phyloP scores from a whole-genome alignment of 352 stramenopile species.

The Pythium pectinolyticum region DNA sequence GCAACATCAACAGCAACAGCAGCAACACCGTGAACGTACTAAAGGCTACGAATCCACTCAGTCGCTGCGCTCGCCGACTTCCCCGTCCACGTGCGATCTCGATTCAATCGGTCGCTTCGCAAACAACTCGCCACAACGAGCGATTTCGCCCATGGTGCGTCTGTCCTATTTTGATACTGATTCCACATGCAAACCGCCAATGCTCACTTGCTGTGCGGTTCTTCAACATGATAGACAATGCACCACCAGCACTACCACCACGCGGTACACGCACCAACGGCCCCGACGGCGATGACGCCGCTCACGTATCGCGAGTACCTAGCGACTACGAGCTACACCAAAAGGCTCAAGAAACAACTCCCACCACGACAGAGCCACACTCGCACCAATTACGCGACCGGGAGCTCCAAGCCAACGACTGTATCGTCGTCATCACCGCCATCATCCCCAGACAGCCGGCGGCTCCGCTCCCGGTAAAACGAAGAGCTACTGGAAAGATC shows the following conservation, averaged over 20 bases:
- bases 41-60: conserved; percentile 1
- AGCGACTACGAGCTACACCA: conserved; percentile 54
- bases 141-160: neutral
- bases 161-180: too few species aligned
- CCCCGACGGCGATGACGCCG: conserved; percentile 24
- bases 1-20: neutral
- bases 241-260: conserved; percentile 9
- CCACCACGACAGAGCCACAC: neutral
- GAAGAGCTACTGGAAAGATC: neutral
- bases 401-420: neutral
- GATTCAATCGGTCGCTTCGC: conserved; percentile 9
- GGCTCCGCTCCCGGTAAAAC: neutral
- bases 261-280: conserved; percentile 6
- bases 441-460: neutral
- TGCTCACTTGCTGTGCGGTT: too few species aligned
- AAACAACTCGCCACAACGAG: neutral
- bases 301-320: conserved; percentile 50
- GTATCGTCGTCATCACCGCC: too few species aligned
- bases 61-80: conserved; percentile 20
- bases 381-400: neutral
- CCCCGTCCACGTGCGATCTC: conserved; percentile 18
- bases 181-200: too few species aligned
- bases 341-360: conserved; percentile 31
- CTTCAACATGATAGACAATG: conserved; percentile 6
- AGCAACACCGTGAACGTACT: neutral